Base-by-base conservation (phyloP, 129 eudicot genomes). In the Lonicera japonica region DNA sequence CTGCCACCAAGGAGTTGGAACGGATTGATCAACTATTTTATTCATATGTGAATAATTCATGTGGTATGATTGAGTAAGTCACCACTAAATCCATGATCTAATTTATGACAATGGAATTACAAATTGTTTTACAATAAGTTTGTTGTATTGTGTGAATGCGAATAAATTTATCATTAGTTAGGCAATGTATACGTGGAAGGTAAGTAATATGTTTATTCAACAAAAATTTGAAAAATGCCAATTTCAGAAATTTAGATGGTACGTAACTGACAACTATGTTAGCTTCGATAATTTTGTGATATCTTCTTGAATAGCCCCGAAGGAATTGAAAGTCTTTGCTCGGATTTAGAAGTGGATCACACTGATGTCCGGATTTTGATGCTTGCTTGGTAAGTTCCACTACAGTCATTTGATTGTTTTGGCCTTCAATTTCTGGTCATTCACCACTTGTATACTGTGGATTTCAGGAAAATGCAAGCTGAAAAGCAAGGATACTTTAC, bases 401-500 rank as follows among this genome's bases (percentile, higher is more conserved):
- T 64, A 7, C 46, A 11, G 1, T 66, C 52, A 25, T 50, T 58
- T 18, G 19, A 50, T 17, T 43, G 54, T 56, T 65, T 34, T 24
- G 8, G 11, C 22, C n/a, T 48, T 25, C 48, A 23, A 15, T 58
- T 22, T 56, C 20, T 66, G 46, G 19, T 64, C 51, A 8, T 55
- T 21, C 58, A n/a, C 39, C 64, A 4, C 21, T 63, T 66, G 21
- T 66, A 57, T 20, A 54, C 50, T 25, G 16, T 67, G 24, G 22
- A 10, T 73, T 74, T 13, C 82, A 92, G 98, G 98, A 92, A 92
- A 82, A 84, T 92, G 98, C 87, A 75, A 70, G 86, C 98, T 22
- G 95, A 82, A 75, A 92, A 72, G 70, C 98, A 92, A 74, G 98
- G 95, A 57, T 92, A 84, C 64, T 92, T 92, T 75, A 87, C 95